Percentiles rank a stretch among this genome's conserved stretches.
These are phyloP conservation scores for Ophiostoma australiae DNA, from an alignment of 2,329 filamentous ascomycete genomes.

Conservation along the genomic window DNA sequence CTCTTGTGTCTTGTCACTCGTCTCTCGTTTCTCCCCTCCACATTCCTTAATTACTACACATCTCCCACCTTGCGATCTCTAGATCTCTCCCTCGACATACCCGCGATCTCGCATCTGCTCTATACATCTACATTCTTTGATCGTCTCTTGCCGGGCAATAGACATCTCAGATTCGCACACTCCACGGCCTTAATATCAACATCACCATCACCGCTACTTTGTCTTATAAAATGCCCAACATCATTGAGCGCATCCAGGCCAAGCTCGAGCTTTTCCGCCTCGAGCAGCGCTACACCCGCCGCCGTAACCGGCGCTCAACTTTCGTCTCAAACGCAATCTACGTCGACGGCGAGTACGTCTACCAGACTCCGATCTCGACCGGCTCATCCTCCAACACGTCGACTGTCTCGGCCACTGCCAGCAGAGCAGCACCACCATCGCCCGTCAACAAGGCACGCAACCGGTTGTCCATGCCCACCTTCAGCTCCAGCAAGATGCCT, in stretches of 20 bases:
- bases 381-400: slow-evolving; percentile 44
- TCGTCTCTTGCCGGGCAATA: neutral
- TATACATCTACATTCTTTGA: neutral
- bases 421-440: slow-evolving; percentile 29
- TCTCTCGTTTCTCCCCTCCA: slow-evolving; percentile 7
- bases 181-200: neutral
- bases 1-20: neutral
- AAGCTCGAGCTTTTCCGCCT: slow-evolving; percentile 89
- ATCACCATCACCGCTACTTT: neutral
- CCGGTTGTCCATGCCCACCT: slow-evolving; percentile 54
- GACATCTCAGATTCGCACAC: neutral
- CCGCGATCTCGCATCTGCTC: neutral
- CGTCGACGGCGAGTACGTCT: slow-evolving; percentile 93
- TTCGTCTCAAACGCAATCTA: slow-evolving; percentile 88
- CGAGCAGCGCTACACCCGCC: slow-evolving; percentile 89
- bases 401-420: slow-evolving; percentile 34
- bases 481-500: slow-evolving; percentile 43
- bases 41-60: slow-evolving; percentile 8
- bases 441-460: slow-evolving; percentile 39
- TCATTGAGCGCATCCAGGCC: slow-evolving; percentile 58
- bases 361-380: slow-evolving; percentile 58
- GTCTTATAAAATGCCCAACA: slow-evolving; percentile 29
- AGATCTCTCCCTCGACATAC: neutral
- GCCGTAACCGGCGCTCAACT: slow-evolving; percentile 77
- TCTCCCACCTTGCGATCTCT: slow-evolving; percentile 1